These are phyloP conservation scores for Diaporthe amygdali DNA, from an alignment of 2,329 filamentous ascomycete species.

Conservation along the genomic window DNA sequence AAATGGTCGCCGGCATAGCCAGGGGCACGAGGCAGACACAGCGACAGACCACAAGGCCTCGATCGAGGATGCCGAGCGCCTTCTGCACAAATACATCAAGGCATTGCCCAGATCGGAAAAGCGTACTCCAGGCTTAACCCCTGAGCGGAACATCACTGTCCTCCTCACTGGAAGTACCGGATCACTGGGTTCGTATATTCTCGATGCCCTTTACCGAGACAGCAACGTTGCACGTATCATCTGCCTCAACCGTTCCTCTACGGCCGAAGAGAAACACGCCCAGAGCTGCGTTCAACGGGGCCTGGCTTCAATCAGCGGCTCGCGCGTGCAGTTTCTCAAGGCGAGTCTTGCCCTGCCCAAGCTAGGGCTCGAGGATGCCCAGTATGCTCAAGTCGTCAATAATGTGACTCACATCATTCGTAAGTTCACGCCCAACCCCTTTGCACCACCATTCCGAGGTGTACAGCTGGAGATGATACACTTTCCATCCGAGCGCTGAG, in stretches of 20 bases:
- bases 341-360: neutral
- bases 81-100: neutral
- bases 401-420: neutral
- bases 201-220: neutral
- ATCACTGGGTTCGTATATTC: conserved; percentile 7
- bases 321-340: neutral
- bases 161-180: conserved; percentile 7
- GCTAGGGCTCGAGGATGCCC: neutral
- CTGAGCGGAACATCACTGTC: neutral
- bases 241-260: neutral
- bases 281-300: neutral
- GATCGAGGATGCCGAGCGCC: neutral
- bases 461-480: too few relatives aligned
- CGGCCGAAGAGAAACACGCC: neutral
- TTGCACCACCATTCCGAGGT: too few relatives aligned
- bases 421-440: neutral
- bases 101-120: neutral
- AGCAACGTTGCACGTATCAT: neutral
- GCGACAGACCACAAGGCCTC: neutral
- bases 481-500: too few relatives aligned
- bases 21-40: neutral
- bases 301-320: neutral
- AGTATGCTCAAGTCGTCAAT: neutral
- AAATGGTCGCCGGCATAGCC: neutral
- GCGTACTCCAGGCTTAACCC: neutral